Base-by-base conservation (phyloP, 1,284 basidiomycete genomes). In the Trametes hirsuta region DNA sequence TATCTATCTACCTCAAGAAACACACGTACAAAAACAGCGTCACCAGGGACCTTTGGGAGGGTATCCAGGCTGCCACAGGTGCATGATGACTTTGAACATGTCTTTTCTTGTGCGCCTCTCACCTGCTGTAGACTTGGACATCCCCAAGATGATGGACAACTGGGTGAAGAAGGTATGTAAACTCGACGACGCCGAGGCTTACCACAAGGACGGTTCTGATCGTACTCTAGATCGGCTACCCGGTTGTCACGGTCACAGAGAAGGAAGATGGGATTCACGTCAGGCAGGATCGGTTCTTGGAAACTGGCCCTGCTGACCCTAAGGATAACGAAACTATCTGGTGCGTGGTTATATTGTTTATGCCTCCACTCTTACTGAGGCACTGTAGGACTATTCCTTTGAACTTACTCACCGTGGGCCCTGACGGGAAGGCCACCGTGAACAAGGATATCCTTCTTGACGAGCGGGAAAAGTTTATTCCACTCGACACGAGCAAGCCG, bases 281-380 rank as follows among this genome's bases (percentile, higher is more conserved):
- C 50, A 88, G 89, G 44, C 97, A 99, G 77, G 94, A 97, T 75
- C 87, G 97, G 25, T 98, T 98, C 84, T 79, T 98, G 50, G 91
- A 93, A 69, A 93, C 89, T 3, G 95, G 95, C 4, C 85, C 84
- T 64, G 87, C 87, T 14, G 83, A 85, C 61, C 82, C 86, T 0
- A 86, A 94, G 71, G 93, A 98, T 66, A 96, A 98, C 72, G 82
- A 94, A 76, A 97, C 94, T 2, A 81, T 95, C 63, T 98, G 97
- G 96, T 88, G 72, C 54, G 75, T 22, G 22, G 14, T 36, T 30
- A 6, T 18, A 6, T 21, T 39, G 10, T 18, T 1, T 42, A 6
- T 40, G 10, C 41, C 42, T n/a, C 35, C 53, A 22, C 39, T 60
- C 37, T 59, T 22, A 41, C 35, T 47, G 22, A 58, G 49, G 15